Evolutionary conservation across 768 basidiomycete species (phyloP), one percentile per base, ranked within the genome.

Genomic region (Auricularia auricula-judae): DNA sequence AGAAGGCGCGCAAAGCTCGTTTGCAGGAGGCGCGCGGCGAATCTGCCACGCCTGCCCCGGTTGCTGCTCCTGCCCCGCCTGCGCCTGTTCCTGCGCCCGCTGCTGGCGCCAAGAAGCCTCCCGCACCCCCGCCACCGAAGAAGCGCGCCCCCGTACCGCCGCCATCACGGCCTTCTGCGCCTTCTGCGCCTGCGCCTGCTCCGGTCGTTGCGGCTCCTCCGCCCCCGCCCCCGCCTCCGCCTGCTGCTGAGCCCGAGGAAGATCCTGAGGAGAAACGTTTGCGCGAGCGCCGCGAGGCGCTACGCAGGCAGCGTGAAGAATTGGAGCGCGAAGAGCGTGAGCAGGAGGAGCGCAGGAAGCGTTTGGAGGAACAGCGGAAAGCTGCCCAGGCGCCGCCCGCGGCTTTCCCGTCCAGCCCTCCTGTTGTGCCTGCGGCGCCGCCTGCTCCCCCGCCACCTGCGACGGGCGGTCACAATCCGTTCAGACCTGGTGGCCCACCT

Each of bases 201-300:
- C 71, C 70, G 23, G 63, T 69, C n/a, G 67, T 64, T 21, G 29
- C 29, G 2, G 29, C 29, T 36, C 56, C 74, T 12, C 67, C 70
- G 34, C 72, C 72, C 36, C 63, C 71, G 35, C 67, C 70, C 0
- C 74, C 78, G 7, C 71, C 72, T 3, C 77, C 65, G 23, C 82
- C 81, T 2, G 76, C 80, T 65, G 80, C 86, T 54, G 93, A 96
- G 68, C 85, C 85, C 0, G 92, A 93, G 72, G 95, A 97, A 66
- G 34, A 29, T 1, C 56, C 56, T 0, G 56, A 59, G 23, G 56
- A 59, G 84, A 81, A 54, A 80, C 76, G 16, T 0, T 72, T 97
- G 10, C 81, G 81, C 63, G 83, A 80, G 12, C 82, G 88, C 12
- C 89, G 93, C 72, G 88, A 82, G 65, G 82, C 81, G 2, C 70